Evolutionary conservation across 2,329 filamentous ascomycete genomes (phyloP).

Genomic region (Cryphonectria radicalis): DNA sequence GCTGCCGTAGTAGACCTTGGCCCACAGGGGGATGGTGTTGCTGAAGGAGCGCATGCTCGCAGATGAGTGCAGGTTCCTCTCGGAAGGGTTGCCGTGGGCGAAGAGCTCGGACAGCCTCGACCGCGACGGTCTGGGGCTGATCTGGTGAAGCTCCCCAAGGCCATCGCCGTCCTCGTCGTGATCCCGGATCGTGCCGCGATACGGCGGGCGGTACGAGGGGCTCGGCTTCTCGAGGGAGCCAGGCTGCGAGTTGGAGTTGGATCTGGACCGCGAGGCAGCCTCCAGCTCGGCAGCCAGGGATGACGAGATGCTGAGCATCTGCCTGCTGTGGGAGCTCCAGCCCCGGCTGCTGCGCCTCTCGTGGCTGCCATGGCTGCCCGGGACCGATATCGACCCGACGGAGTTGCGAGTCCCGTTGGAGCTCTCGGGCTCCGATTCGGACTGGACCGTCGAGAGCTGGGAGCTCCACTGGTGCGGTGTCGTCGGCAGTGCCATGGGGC

Average conservation of each 20-base stretch:
- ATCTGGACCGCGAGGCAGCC: slow-evolving; percentile 43
- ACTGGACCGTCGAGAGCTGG: slow-evolving; percentile 66
- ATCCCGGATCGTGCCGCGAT: slow-evolving; percentile 51
- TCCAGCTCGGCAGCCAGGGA: slow-evolving; percentile 53
- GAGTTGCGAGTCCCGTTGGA: slow-evolving; percentile 52
- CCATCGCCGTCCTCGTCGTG: slow-evolving; percentile 69
- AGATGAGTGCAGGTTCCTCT: slow-evolving; percentile 58
- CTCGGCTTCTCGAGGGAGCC: slow-evolving; percentile 56
- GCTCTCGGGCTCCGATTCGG: slow-evolving; percentile 61
- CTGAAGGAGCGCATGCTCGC: slow-evolving; percentile 50
- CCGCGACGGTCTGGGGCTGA: slow-evolving; percentile 58
- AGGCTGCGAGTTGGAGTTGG: slow-evolving; percentile 45
- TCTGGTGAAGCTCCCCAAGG: slow-evolving; percentile 61
- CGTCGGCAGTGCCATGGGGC: slow-evolving; percentile 49
- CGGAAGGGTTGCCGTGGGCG: slow-evolving; percentile 48
- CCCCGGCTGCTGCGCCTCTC: slow-evolving; percentile 53
- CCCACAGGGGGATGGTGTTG: slow-evolving; percentile 57
- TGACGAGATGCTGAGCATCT: slow-evolving; percentile 62
- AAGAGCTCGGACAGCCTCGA: slow-evolving; percentile 57
- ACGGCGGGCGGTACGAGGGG: slow-evolving; percentile 43
- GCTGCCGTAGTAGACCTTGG: slow-evolving; percentile 72
- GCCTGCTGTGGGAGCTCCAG: slow-evolving; percentile 54
- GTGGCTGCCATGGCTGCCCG: slow-evolving; percentile 31
- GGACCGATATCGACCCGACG: slow-evolving; percentile 39
- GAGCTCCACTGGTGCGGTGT: slow-evolving; percentile 65